Conservation (phyloP, 148 eudicot species). For the Rhododendron ovatum region DNA sequence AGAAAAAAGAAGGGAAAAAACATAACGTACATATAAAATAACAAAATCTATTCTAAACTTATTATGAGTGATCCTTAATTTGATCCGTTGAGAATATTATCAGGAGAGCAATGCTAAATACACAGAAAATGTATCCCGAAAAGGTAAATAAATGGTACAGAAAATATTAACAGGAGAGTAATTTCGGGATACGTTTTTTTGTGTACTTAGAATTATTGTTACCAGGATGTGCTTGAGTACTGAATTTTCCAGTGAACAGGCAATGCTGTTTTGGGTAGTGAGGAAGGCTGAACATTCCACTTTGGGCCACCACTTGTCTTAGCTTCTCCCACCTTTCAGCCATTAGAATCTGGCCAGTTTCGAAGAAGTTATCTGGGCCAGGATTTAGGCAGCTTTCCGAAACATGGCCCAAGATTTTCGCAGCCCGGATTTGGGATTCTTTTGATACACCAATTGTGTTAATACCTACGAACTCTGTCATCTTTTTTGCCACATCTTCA, state of each 20-base stretch:
- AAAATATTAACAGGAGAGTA: too few relatives aligned
- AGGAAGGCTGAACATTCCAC: conserved; percentile 27
- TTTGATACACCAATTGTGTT: conserved; percentile 79
- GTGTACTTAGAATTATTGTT: not conserved
- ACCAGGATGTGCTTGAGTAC: conserved; percentile 50
- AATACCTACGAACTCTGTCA: conserved; percentile 56
- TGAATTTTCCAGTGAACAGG: conserved; percentile 31
- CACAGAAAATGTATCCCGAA: too few relatives aligned
- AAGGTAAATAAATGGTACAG: too few relatives aligned
- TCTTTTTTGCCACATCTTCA: conserved; percentile 50
- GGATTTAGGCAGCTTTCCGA: conserved; percentile 35
- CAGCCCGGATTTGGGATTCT: conserved; percentile 72
- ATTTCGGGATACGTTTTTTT: too few relatives aligned
- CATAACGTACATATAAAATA: too few relatives aligned
- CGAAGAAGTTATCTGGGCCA: conserved; percentile 37
- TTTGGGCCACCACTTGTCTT: conserved; percentile 30
- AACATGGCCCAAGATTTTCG: conserved; percentile 50
- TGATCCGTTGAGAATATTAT: not conserved
- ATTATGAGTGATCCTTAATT: not conserved
- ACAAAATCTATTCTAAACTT: not conserved
- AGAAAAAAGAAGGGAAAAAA: not conserved
- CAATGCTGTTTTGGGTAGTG: conserved; percentile 45
- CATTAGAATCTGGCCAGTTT: conserved; percentile 37
- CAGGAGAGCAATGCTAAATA: too few relatives aligned
- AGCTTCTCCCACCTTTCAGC: conserved; percentile 64